Percentiles rank a stretch among this genome's conserved stretches.
These are phyloP conservation scores for Penicillium turbatum DNA, from an alignment of 495 filamentous ascomycete species.

Conservation along the genomic window DNA sequence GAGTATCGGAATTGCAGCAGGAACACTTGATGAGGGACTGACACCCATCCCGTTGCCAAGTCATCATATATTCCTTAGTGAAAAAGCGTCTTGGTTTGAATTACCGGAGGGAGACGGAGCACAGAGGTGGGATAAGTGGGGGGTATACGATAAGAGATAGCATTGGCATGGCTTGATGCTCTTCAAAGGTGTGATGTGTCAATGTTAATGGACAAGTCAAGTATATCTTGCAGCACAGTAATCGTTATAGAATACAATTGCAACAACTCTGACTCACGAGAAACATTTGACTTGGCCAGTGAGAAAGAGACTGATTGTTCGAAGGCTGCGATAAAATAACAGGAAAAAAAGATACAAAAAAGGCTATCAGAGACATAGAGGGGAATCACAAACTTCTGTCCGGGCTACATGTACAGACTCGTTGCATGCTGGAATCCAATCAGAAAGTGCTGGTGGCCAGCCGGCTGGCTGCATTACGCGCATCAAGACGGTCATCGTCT, in stretches of 20 bases:
- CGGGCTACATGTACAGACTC: conserved; percentile 30
- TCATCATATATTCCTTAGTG: conserved; percentile 28
- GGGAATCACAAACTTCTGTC: conserved; percentile 27
- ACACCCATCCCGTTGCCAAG: conserved; percentile 10
- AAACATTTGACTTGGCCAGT: background rate
- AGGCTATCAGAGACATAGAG: conserved; percentile 17
- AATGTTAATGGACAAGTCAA: background rate
- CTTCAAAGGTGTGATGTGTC: background rate
- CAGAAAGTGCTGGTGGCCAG: conserved; percentile 92
- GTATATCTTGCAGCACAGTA: background rate
- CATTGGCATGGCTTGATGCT: background rate
- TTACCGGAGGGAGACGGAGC: conserved; percentile 23
- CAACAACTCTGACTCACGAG: background rate
- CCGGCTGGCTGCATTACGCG: conserved; percentile 87
- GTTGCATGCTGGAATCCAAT: conserved; percentile 13
- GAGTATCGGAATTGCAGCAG: conserved; percentile 20
- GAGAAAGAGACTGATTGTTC: background rate
- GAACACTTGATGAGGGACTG: conserved; percentile 23
- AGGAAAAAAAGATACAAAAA: conserved; percentile 6
- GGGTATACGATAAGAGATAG: background rate
- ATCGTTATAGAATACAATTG: background rate
- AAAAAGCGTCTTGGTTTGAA: conserved; percentile 30
- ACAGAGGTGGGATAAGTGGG: conserved; percentile 9
- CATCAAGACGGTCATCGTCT: conserved; percentile 92
- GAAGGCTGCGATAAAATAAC: conserved; percentile 7